These are phyloP conservation scores for Pseudotsuga menziesii DNA, from an alignment of 75 land plant species.

Conservation along the genomic window DNA sequence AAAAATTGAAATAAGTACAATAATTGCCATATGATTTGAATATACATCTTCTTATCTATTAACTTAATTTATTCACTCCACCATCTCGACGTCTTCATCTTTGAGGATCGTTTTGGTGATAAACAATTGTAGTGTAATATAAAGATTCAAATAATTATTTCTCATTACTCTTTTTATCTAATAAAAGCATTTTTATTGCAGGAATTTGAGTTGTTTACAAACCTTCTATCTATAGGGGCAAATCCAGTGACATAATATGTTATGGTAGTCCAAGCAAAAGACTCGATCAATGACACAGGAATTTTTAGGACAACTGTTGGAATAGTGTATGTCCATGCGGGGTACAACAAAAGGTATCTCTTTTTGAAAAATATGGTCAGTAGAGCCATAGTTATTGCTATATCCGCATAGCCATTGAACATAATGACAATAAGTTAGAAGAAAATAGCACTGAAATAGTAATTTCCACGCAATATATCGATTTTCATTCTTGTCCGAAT, in stretches of 20 bases:
- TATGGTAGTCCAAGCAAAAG: conserved; percentile 45
- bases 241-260: conserved; percentile 66
- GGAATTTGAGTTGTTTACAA: not conserved
- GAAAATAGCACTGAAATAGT: conserved; percentile 58
- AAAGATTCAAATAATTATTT: too few species aligned
- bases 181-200: too few species aligned
- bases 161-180: too few species aligned
- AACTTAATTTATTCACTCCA: too few species aligned
- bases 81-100: too few species aligned
- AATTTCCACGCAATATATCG: conserved; percentile 25
- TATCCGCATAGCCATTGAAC: conserved; percentile 64
- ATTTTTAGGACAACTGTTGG: conserved; percentile 43
- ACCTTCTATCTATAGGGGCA: conserved; percentile 56
- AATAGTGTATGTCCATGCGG: conserved; percentile 76
- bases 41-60: too few species aligned
- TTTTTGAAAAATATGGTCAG: conserved; percentile 68
- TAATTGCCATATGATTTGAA: too few species aligned
- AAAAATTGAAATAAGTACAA: too few species aligned
- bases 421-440: conserved; percentile 44
- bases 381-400: conserved; percentile 42
- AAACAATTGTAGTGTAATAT: too few species aligned
- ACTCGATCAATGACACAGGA: conserved; percentile 52
- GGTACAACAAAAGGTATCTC: conserved; percentile 52
- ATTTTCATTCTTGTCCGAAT: conserved; percentile 55
- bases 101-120: too few species aligned